These are phyloP conservation scores for Lathyrus oleraceus DNA, from an alignment of 306 rosid genomes.

Conservation along the genomic window DNA sequence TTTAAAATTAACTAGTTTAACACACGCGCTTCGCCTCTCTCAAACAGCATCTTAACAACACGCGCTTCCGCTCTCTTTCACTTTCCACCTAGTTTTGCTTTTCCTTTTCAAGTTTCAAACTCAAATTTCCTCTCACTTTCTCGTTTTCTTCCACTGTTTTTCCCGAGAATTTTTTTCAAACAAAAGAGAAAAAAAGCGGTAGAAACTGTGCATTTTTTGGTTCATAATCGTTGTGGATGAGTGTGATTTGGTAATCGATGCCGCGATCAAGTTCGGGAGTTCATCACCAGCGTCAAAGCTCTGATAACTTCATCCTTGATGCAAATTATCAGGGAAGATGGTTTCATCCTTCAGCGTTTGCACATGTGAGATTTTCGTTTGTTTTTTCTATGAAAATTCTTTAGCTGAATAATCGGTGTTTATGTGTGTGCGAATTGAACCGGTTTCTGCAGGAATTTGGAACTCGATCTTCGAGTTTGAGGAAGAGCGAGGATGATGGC, in stretches of 20 bases:
- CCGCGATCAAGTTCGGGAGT: constrained; percentile 57
- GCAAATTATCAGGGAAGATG: constrained; percentile 52
- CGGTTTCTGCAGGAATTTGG: constrained; percentile 60
- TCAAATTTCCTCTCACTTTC: constrained; percentile 37
- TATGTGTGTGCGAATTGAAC: constrained; percentile 7
- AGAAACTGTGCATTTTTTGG: not conserved
- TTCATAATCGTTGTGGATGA: constrained; percentile 40
- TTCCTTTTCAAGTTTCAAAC: constrained; percentile 15
- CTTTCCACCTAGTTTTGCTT: constrained; percentile 27
- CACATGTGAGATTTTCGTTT: constrained; percentile 52
- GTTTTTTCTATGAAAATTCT: not conserved
- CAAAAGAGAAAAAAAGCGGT: not conserved
- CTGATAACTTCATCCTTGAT: constrained; percentile 58
- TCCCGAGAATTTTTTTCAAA: constrained; percentile 15
- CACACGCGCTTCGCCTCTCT: constrained; percentile 17
- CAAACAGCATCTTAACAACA: not conserved
- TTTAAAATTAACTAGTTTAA: constrained; percentile 26
- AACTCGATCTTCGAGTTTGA: constrained; percentile 69
- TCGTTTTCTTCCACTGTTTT: constrained; percentile 18
- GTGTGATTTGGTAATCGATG: constrained; percentile 56
- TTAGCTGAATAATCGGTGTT: not conserved
- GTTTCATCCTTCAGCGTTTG: constrained; percentile 55
- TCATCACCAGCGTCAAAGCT: constrained; percentile 70
- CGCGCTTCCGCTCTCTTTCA: constrained; percentile 45
- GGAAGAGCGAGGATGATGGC: constrained; percentile 67